Percentiles rank a stretch among this genome's conserved stretches.
Evolutionary conservation across 2,329 filamentous ascomycete genomes (phyloP).

Genomic region (Reticulascus tulasneorum): DNA sequence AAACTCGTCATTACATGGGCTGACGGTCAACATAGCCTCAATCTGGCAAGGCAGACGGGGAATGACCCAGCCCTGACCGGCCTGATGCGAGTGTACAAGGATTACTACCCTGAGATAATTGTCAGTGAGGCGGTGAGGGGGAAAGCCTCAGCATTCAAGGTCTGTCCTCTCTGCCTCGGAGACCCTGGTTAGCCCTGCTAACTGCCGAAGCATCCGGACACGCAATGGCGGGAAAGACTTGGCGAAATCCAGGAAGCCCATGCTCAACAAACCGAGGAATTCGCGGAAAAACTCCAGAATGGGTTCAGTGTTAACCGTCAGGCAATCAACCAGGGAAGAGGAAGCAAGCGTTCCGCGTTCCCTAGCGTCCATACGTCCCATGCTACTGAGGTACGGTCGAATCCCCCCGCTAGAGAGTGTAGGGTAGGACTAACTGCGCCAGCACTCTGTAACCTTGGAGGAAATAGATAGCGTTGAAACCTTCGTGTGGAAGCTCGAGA

Average conservation of each 20-base stretch:
- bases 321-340: constrained; percentile 22
- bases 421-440: constrained; percentile 8
- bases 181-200: constrained; percentile 18
- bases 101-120: constrained; percentile 87
- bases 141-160: constrained; percentile 59
- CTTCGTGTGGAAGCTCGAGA: constrained; percentile 71
- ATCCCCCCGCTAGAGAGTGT: neutral
- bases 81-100: constrained; percentile 78
- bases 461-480: constrained; percentile 69
- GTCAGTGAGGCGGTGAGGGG: constrained; percentile 63
- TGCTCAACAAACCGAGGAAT: constrained; percentile 37
- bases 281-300: constrained; percentile 34
- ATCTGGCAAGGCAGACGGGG: constrained; percentile 55
- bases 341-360: constrained; percentile 48
- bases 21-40: constrained; percentile 40
- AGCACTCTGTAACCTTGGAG: constrained; percentile 66
- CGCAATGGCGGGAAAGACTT: constrained; percentile 67
- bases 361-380: constrained; percentile 72
- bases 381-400: constrained; percentile 60
- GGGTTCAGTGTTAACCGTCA: constrained; percentile 63
- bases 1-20: too few relatives aligned
- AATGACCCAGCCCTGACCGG: constrained; percentile 73
- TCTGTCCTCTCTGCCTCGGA: constrained; percentile 19
- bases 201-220: constrained; percentile 62
- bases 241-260: constrained; percentile 61